A percentile compares a stretch with the other conserved stretches of the same genome.
phyloP scores from a whole-genome alignment of 352 stramenopile genomes.

The Phytophthora melonis region DNA sequence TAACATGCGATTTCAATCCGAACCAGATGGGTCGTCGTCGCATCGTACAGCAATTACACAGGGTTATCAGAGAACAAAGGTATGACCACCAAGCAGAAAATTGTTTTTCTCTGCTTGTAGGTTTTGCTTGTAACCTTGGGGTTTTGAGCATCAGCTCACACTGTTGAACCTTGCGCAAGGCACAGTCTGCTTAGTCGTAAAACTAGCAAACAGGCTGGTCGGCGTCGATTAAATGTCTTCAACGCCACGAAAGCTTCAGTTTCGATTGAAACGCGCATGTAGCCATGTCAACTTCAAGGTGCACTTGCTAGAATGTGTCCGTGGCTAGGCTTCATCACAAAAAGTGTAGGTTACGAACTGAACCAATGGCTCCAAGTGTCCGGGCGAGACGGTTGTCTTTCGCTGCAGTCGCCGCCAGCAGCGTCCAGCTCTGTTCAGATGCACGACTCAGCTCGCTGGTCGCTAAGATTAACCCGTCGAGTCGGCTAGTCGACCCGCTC shows the following conservation, averaged over 20 bases:
- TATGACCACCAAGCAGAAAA: neutral
- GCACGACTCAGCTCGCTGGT: neutral
- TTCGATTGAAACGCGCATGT: slow-evolving; percentile 3
- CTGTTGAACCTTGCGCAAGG: too few species aligned
- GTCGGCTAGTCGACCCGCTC: too few species aligned
- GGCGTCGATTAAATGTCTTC: neutral
- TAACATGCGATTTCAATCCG: neutral
- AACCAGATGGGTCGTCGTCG: neutral
- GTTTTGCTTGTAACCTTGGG: too few species aligned
- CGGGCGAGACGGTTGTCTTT: neutral
- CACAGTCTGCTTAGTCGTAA: neutral
- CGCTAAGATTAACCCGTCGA: neutral
- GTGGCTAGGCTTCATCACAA: neutral
- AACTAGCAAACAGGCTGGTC: neutral
- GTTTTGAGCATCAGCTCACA: too few species aligned
- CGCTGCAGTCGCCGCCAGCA: neutral
- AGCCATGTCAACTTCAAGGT: slow-evolving; percentile 14
- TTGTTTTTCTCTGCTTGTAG: neutral
- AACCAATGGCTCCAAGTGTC: neutral
- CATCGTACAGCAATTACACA: slow-evolving; percentile 1
- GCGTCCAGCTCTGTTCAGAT: neutral
- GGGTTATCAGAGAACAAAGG: neutral
- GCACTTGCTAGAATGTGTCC: neutral
- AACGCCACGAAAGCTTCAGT: slow-evolving; percentile 9
- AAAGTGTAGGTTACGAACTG: neutral